phyloP scores from a whole-genome alignment of 495 filamentous ascomycete genomes.

The Xanthoparmelia taractica region DNA sequence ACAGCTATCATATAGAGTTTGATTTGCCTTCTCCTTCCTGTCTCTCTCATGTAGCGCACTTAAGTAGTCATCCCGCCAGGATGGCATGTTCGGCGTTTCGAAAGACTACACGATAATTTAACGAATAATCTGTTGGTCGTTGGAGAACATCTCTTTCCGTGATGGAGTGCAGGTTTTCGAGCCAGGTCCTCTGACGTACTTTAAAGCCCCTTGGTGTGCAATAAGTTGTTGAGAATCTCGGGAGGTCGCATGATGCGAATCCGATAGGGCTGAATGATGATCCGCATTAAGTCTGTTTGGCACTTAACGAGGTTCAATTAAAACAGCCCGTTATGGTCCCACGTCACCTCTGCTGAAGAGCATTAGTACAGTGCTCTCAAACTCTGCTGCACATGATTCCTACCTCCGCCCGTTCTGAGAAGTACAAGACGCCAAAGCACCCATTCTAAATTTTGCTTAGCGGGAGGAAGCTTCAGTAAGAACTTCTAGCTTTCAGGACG shows the following conservation, averaged over 20 bases:
- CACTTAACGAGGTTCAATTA: neutral
- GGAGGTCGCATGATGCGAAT: neutral
- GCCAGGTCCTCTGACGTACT: neutral
- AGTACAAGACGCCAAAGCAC: neutral
- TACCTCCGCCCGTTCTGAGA: neutral
- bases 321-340: too few species aligned
- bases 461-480: neutral
- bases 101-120: neutral
- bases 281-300: neutral
- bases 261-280: conserved; percentile 6
- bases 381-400: too few species aligned
- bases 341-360: too few species aligned
- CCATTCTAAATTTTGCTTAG: neutral
- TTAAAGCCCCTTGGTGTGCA: too few species aligned
- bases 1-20: conserved; percentile 52
- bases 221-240: too few species aligned
- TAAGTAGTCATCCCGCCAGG: conserved; percentile 53
- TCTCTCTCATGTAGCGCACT: conserved; percentile 49
- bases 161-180: neutral
- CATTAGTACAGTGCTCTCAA: neutral
- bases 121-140: neutral
- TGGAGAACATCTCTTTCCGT: neutral
- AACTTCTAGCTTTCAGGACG: neutral
- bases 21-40: conserved; percentile 49
- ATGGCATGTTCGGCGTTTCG: conserved; percentile 34